Evolutionary conservation across 2,329 filamentous ascomycete genomes (phyloP).

Genomic region (Neoascochyta sp.): DNA sequence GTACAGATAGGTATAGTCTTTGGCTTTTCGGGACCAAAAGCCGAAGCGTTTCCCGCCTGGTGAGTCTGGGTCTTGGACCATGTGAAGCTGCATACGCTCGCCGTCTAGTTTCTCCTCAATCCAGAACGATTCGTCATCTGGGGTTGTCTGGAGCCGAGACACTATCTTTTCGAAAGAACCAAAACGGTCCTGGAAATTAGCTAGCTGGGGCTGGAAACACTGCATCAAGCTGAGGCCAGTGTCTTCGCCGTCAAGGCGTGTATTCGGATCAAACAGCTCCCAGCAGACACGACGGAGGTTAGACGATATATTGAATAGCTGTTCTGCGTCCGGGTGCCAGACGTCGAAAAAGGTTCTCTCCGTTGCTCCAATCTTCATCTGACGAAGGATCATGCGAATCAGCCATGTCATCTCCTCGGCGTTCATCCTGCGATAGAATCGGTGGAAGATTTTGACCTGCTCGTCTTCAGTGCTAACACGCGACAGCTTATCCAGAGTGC

Average conservation of each 20-base stretch:
- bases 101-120: conserved; percentile 98
- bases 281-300: conserved; percentile 89
- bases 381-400: conserved; percentile 85
- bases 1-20: conserved; percentile 94
- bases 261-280: conserved; percentile 74
- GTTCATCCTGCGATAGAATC: conserved; percentile 89
- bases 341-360: conserved; percentile 81
- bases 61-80: conserved; percentile 65
- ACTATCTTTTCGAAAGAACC: conserved; percentile 74
- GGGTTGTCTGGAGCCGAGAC: conserved; percentile 59
- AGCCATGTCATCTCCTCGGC: conserved; percentile 91
- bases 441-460: conserved; percentile 74
- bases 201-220: conserved; percentile 93
- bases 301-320: conserved; percentile 79
- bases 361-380: conserved; percentile 71
- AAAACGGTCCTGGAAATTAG: conserved; percentile 77
- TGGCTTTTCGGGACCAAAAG: conserved; percentile 95
- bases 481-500: conserved; percentile 73
- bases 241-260: conserved; percentile 71
- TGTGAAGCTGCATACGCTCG: conserved; percentile 95
- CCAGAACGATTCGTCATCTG: conserved; percentile 79
- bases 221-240: conserved; percentile 79
- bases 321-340: conserved; percentile 54
- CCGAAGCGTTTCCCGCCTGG: conserved; percentile 70
- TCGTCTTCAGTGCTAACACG: conserved; percentile 74